Evolutionary conservation across 2,329 filamentous ascomycete species (phyloP), one percentile per base, ranked within the genome.

Genomic region (Trichophyton simii): DNA sequence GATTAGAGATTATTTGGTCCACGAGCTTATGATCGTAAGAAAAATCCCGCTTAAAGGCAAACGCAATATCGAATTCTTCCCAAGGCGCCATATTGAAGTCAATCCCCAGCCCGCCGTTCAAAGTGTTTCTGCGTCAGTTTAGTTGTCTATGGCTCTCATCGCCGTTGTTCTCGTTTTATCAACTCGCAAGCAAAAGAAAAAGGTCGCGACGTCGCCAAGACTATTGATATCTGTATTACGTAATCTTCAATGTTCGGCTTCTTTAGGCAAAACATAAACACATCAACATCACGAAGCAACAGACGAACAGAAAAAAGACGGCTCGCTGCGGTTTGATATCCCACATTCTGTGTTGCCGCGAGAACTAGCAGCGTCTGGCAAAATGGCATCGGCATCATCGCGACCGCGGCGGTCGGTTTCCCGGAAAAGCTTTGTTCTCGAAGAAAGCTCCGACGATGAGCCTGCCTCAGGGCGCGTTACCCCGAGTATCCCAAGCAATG

Each of bases 371-470:
- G 28, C 42, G 6, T 25, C n/a, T 22, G 22, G 28, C 9, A n/a
- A 59, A 38, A 76, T 76, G 74, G 69, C 73, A 63, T 74, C 74
- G 60, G 67, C 73, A 65, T 69, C 73, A 59, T 72, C 72, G 65
- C 71, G 80, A 9, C 81, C 82, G 61, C 79, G 86, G 70, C 80
- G 84, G 61, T 80, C 78, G 58, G 80, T 81, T 50, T 74, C 87
- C 59, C 83, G 89, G 70, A 85, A 87, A 68, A 87, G 85, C 67
- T 83, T 87, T 58, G 81, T 95, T 57, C 78, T 91, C 63, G 90
- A 95, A 66, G 90, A 83, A 20, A 82, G 84, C 25, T 89, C 92
- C 48, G 89, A 95, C 61, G 84, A 87, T 65, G 78, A 55, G 18
- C 44, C 44, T 31, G 52, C 83, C 60, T 75, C 80, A 44, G 78